These are phyloP conservation scores for Chlorella sp. DNA, from an alignment of 139 green algal genomes.

Conservation along the genomic window DNA sequence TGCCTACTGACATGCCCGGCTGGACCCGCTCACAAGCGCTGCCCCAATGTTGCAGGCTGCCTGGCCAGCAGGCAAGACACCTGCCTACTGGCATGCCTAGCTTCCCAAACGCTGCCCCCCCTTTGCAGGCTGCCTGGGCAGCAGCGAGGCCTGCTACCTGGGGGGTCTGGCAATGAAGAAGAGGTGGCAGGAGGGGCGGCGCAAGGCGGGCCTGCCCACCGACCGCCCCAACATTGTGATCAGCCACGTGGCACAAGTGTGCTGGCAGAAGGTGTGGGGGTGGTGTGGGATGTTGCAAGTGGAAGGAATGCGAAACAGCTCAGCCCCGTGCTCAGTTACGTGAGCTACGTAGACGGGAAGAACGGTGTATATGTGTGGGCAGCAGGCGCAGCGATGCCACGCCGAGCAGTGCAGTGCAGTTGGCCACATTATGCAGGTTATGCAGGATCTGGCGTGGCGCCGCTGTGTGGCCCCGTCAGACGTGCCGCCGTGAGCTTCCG, in stretches of 20 bases:
- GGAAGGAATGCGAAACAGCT: not conserved
- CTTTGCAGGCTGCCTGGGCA: slow-evolving; percentile 50
- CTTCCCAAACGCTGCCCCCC: not conserved
- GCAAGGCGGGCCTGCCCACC: slow-evolving; percentile 44
- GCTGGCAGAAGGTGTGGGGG: slow-evolving; percentile 25
- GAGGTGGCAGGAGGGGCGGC: slow-evolving; percentile 53
- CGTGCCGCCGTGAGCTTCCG: no score
- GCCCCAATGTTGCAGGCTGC: slow-evolving; percentile 20
- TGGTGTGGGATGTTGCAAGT: not conserved
- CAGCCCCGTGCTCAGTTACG: not conserved
- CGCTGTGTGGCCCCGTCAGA: no score
- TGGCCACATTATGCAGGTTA: no score
- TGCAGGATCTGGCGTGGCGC: no score
- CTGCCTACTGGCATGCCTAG: not conserved
- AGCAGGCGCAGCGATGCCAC: no score
- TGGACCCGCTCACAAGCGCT: not conserved
- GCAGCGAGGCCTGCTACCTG: slow-evolving; percentile 69
- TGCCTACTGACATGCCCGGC: not conserved
- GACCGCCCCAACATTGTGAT: slow-evolving; percentile 71
- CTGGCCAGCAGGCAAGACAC: slow-evolving; percentile 43
- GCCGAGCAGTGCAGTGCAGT: no score
- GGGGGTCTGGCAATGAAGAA: slow-evolving; percentile 66
- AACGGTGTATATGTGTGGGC: not conserved
- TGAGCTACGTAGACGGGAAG: not conserved
- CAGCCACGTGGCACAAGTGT: slow-evolving; percentile 56